These are phyloP conservation scores for Chalciporus chontae DNA, from an alignment of 768 basidiomycete species.

Conservation along the genomic window DNA sequence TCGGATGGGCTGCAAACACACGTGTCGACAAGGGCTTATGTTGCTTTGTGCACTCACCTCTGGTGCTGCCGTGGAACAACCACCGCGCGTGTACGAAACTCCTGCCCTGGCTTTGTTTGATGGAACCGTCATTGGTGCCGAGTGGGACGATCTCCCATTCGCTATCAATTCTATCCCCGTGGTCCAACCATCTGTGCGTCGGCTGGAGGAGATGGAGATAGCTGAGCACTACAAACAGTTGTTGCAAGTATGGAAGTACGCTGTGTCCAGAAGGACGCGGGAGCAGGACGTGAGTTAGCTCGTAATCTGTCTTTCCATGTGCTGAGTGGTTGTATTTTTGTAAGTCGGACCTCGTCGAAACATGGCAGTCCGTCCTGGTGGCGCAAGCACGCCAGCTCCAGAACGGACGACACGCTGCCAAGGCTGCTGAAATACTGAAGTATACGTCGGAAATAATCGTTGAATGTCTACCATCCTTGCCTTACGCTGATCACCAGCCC, in stretches of 20 bases:
- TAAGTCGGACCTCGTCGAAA: constrained; percentile 39
- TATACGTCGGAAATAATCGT: constrained; percentile 34
- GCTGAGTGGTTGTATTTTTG: constrained; percentile 3
- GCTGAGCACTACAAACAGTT: constrained; percentile 37
- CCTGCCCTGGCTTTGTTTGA: constrained; percentile 41
- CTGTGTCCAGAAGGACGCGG: constrained; percentile 19
- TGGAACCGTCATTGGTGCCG: constrained; percentile 37
- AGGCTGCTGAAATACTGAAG: constrained; percentile 33
- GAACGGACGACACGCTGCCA: constrained; percentile 33
- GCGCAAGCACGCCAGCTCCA: constrained; percentile 43
- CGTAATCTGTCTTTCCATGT: not conserved
- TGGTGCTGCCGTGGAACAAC: constrained; percentile 6
- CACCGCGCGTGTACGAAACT: constrained; percentile 13
- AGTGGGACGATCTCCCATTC: constrained; percentile 23
- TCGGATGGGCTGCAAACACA: constrained; percentile 17
- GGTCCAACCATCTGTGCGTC: constrained; percentile 27
- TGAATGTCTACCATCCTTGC: constrained; percentile 30
- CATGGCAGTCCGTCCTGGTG: constrained; percentile 59
- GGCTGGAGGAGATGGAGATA: constrained; percentile 39
- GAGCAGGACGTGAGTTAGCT: constrained; percentile 25
- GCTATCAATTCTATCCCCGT: constrained; percentile 26
- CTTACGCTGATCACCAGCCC: constrained; percentile 3
- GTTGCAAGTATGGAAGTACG: constrained; percentile 35
- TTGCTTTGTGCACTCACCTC: constrained; percentile 38
- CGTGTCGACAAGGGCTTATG: constrained; percentile 31